Evolutionary conservation across 2,329 filamentous ascomycete genomes (phyloP), one percentile per base, ranked within the genome.

Genomic region (Alternaria conjuncta): DNA sequence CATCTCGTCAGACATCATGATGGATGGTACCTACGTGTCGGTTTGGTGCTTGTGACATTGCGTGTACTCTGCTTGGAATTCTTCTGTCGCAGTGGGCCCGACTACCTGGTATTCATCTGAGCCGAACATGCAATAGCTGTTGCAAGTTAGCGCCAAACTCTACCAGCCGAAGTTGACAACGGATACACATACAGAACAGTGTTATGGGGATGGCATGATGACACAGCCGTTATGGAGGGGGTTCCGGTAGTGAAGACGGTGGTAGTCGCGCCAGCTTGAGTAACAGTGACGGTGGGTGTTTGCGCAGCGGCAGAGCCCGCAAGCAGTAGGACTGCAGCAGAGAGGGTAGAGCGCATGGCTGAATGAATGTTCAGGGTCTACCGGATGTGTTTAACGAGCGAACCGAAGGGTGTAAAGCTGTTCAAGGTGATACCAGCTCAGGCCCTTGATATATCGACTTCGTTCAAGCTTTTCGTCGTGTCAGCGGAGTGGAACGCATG

Each of bases 31-130:
- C 70, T 81, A 91, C 88, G 84, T 83, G 49, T 88, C 83, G 4
- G 77, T 71, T 15, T 82, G 88, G 77, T 92, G 89, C 1, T 79
- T 71, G 75, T 93, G 90, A 73, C 91, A 92, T 58, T 80, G 87
- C 0, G 89, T 91, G 71, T 88, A 92, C 56, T 86, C 80, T 0
- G 88, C 81, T 1, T 90, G 88, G 18, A 88, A 77, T 53, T 85
- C 84, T 49, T 84, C 83, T 2, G 86, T 88, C 18, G 83, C 84
- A 5, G 86, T 90, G 7, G 85, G 84, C 4, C 82, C 79, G n/a
- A 79, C 62, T n/a, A 86, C 74, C 47, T 82, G 73, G 56, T 84
- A 84, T 59, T 82, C 80, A 18, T 79, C 79, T 0, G 75, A 76
- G 3, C 80, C 81, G 11, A 74, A 80, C 67, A 84, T 75, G 64